Evolutionary conservation across 441 rosid species (phyloP), one percentile per base, ranked within the genome.

Genomic region (Brassica balearica): DNA sequence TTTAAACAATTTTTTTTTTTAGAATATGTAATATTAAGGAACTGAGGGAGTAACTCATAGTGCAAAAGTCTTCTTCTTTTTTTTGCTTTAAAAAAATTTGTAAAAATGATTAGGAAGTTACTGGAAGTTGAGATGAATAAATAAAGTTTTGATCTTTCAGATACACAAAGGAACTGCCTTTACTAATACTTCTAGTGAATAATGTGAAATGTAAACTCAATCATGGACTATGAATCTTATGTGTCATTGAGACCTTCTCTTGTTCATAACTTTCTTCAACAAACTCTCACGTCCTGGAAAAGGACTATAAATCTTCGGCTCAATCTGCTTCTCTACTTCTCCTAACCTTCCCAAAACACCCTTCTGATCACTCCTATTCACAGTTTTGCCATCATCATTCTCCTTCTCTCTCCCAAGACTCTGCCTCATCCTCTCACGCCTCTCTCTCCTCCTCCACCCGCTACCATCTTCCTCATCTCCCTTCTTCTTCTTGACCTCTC

Each of bases 261-360:
- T 74, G 69, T 61, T 56, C 11, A 83, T 80, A 68, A 77, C 91
- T 80, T 86, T 88, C 84, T 83, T 87, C 75, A 87, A 75, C 11
- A 91, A 78, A 46, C 83, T 75, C 72, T 89, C 85, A 17, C 95
- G 92, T 46, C 96, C 97, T 19, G 96, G 96, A 69, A 92, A 90
- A 25, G 86, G 91, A 61, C 79, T 88, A 17, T 53, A 67, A 62
- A 75, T 71, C 83, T 75, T 79, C 29, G 32, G 73, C 77, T 43
- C 22, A 69, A 65, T 34, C 5, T 56, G 38, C 34, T 77, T 83
- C 71, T 76, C 73, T 34, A 70, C 53, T 9, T 36, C 7, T 62
- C 59, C 53, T 32, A 51, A 2, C 3, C 36, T 73, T 11, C 71
- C 87, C 15, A 66, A 63, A 71, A 72, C 14, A 73, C 72, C 86